Percentiles rank a stretch among this genome's conserved stretches.
Evolutionary conservation across 768 basidiomycete genomes (phyloP).

Genomic region (Lactarius deliciosus): DNA sequence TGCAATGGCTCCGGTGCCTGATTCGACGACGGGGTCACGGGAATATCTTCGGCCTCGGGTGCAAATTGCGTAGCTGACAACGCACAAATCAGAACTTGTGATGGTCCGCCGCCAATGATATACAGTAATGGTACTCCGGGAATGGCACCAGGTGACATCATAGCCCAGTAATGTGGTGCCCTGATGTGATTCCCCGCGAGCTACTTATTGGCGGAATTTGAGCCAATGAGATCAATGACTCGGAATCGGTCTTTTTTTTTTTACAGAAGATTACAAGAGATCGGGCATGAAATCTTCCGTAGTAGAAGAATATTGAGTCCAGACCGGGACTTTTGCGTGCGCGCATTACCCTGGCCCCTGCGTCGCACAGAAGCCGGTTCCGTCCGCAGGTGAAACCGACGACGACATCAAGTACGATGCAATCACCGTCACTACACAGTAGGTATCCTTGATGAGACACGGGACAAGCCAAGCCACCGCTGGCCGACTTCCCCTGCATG

Average conservation of each 20-base stretch:
- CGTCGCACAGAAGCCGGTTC: constrained; percentile 1
- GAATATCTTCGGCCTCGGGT: constrained; percentile 54
- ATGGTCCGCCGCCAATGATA: constrained; percentile 33
- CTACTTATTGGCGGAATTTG: constrained; percentile 58
- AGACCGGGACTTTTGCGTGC: too few species aligned
- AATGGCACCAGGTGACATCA: too few species aligned
- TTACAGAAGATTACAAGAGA: too few species aligned
- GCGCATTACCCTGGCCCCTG: too few species aligned
- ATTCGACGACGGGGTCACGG: constrained; percentile 47
- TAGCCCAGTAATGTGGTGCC: too few species aligned
- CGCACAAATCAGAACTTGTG: constrained; percentile 53
- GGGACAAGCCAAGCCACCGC: constrained; percentile 37
- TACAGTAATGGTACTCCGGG: neutral
- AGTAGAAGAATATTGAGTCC: too few species aligned
- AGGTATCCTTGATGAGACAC: constrained; percentile 43
- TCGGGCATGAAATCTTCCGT: too few species aligned
- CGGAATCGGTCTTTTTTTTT: too few species aligned
- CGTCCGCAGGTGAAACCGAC: too few species aligned
- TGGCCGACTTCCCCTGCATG: too few species aligned
- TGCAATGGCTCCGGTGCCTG: neutral
- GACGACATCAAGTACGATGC: constrained; percentile 51
- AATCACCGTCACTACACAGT: constrained; percentile 44
- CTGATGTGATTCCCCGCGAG: too few species aligned
- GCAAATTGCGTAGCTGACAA: constrained; percentile 50
- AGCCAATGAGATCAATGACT: constrained; percentile 34